Evolutionary conservation across 495 filamentous ascomycete genomes (phyloP), one percentile per base, ranked within the genome.

Genomic region (Aspergillus baeticus): DNA sequence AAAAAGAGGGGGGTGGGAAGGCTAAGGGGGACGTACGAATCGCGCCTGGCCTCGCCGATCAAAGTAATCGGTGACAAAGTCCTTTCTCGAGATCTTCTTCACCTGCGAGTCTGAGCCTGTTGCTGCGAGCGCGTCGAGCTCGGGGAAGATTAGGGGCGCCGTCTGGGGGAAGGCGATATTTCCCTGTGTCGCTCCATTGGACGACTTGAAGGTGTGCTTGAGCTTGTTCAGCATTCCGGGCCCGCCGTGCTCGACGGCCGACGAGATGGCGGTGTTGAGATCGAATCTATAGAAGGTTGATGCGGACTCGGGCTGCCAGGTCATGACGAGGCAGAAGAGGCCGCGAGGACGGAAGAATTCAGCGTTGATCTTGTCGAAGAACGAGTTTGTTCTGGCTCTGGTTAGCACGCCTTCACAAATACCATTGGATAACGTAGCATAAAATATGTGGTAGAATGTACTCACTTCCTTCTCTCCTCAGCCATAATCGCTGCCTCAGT

Each of bases 281-380:
- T 66, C 58, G 57, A 74, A 60, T 26, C 50, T 35, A 3, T 55
- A 54, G 0, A 49, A 52, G 1, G 73, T 61, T 3, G 61, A 46
- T 5, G 60, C 43, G 0, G 63, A 65, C 10, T 78, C 69, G 2
- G 81, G 77, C 18, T 81, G 78, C 66, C 79, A 85, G 8, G 80
- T 81, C 79, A 87, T 82, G 33, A 87, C 68, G 5, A 87, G 64
- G 51, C 77, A 81, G 64, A 78, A 85, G 0, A 87, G 72, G 6
- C 84, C 84, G 15, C 77, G 79, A 0, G 84, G 84, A 26, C 69
- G 71, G 68, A 86, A 87, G 41, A 84, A 74, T 33, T 80, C 70
- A 6, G 78, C 66, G 66, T 87, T 87, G 63, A 84, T 77, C 48
- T 74, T 71, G 36, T 79, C 70, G 14, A 87, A 74, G 69, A 80